Evolutionary conservation across 1,284 basidiomycete genomes (phyloP).

Genomic region (Chondrostereum purpureum): DNA sequence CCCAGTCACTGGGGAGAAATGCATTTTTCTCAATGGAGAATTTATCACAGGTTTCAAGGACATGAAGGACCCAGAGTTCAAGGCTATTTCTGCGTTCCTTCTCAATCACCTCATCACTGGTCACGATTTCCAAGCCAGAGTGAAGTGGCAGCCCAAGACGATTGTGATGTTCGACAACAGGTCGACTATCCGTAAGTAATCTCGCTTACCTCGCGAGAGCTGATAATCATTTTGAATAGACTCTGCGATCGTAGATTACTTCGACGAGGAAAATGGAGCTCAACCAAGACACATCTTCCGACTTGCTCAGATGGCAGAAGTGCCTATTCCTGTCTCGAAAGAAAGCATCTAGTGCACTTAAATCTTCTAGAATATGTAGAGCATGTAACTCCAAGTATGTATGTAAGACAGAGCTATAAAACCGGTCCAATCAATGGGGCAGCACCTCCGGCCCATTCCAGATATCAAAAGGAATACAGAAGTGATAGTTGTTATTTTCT

Average conservation of each 20-base stretch:
- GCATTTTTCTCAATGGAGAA: conserved; percentile 18
- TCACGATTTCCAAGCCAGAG: conserved; percentile 17
- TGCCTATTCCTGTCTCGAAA: conserved; percentile 12
- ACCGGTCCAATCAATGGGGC: conserved; percentile 10
- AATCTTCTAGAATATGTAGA: too few species aligned
- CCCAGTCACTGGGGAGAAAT: conserved; percentile 14
- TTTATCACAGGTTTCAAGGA: conserved; percentile 17
- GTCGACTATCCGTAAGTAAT: conserved; percentile 15
- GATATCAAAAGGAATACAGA: conserved; percentile 43
- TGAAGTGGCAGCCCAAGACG: conserved; percentile 16
- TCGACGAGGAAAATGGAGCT: conserved; percentile 15
- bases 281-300: conserved; percentile 18
- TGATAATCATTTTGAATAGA: conserved; percentile 9
- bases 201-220: not conserved
- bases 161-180: conserved; percentile 18
- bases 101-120: conserved; percentile 14
- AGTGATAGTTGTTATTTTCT: conserved; percentile 35
- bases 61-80: conserved; percentile 16
- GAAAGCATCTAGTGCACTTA: not conserved
- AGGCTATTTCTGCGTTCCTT: conserved; percentile 14
- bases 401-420: too few species aligned
- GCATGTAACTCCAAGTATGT: too few species aligned
- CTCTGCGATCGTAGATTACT: conserved; percentile 17
- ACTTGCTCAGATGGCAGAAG: conserved; percentile 18
- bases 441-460: conserved; percentile 27